A percentile compares a stretch with the other conserved stretches of the same genome.
Evolutionary conservation across 164 flowering plant species (phyloP).

Genomic region (Taxillus chinensis): DNA sequence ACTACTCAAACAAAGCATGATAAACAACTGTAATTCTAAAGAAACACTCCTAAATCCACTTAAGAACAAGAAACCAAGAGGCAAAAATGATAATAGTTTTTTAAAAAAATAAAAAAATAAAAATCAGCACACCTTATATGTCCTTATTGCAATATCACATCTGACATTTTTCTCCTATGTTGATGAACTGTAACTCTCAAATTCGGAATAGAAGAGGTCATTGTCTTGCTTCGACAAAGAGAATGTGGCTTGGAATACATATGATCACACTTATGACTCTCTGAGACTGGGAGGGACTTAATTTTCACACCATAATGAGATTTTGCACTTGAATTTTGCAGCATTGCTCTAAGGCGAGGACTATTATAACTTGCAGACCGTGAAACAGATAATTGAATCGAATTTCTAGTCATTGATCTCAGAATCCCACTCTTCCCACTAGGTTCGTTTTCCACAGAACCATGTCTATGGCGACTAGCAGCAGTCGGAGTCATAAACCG

Average conservation of each 20-base stretch:
- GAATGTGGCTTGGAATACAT: slow-evolving; percentile 15
- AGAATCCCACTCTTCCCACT: slow-evolving; percentile 22
- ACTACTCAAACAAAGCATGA: background rate
- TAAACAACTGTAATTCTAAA: background rate
- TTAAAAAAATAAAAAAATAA: too few species aligned
- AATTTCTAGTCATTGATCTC: slow-evolving; percentile 30
- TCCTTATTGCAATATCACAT: slow-evolving; percentile 20
- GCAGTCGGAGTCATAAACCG: slow-evolving; percentile 73
- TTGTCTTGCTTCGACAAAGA: slow-evolving; percentile 26
- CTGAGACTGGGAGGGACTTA: slow-evolving; percentile 4
- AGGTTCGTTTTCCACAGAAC: slow-evolving; percentile 31
- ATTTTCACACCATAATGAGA: slow-evolving; percentile 21
- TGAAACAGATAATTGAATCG: slow-evolving; percentile 39
- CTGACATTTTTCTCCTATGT: slow-evolving; percentile 67
- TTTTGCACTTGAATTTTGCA: slow-evolving; percentile 24
- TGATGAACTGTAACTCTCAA: slow-evolving; percentile 24
- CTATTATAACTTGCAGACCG: slow-evolving; percentile 48
- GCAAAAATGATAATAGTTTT: slow-evolving; percentile 1
- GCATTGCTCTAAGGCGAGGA: slow-evolving; percentile 25
- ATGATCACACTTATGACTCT: slow-evolving; percentile 20
- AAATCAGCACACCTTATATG: too few species aligned
- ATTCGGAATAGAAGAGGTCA: slow-evolving; percentile 34
- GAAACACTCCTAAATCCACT: background rate
- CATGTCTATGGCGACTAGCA: slow-evolving; percentile 58
- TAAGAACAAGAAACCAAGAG: background rate